Percentiles rank a stretch among this genome's conserved stretches.
These are phyloP conservation scores for Streptanthus diversifolius DNA, from an alignment of 345 rosid species.

Conservation along the genomic window DNA sequence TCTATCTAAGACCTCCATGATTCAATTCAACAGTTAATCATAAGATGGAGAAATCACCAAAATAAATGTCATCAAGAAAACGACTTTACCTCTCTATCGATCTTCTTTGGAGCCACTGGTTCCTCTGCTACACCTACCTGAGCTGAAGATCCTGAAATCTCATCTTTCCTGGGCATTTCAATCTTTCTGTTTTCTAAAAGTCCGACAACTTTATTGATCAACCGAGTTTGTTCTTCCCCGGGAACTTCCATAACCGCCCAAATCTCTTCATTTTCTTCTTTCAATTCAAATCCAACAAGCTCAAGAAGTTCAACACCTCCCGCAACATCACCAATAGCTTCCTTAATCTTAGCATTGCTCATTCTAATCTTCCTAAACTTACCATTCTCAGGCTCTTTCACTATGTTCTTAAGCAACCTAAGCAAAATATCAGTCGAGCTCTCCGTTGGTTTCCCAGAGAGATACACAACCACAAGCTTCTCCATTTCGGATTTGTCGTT, in stretches of 20 bases:
- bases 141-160: slow-evolving; percentile 34
- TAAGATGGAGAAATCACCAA: background rate
- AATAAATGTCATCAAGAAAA: background rate
- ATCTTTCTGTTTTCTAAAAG: slow-evolving; percentile 51
- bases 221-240: slow-evolving; percentile 34
- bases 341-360: slow-evolving; percentile 82
- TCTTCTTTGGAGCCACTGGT: slow-evolving; percentile 48
- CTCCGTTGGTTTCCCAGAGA: slow-evolving; percentile 59
- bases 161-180: slow-evolving; percentile 28
- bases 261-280: slow-evolving; percentile 68
- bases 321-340: slow-evolving; percentile 64
- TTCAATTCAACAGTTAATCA: background rate
- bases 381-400: slow-evolving; percentile 70
- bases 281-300: slow-evolving; percentile 62
- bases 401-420: slow-evolving; percentile 65
- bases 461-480: slow-evolving; percentile 46
- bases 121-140: slow-evolving; percentile 37
- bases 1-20: background rate
- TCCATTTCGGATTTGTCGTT: slow-evolving; percentile 40
- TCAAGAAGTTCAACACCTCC: slow-evolving; percentile 85
- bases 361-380: slow-evolving; percentile 81
- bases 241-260: slow-evolving; percentile 81
- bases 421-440: slow-evolving; percentile 58
- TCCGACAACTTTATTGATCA: slow-evolving; percentile 45
- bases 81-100: slow-evolving; percentile 72